Conservation (phyloP, 2,329 filamentous ascomycete genomes). For the Alternaria brassicae region DNA sequence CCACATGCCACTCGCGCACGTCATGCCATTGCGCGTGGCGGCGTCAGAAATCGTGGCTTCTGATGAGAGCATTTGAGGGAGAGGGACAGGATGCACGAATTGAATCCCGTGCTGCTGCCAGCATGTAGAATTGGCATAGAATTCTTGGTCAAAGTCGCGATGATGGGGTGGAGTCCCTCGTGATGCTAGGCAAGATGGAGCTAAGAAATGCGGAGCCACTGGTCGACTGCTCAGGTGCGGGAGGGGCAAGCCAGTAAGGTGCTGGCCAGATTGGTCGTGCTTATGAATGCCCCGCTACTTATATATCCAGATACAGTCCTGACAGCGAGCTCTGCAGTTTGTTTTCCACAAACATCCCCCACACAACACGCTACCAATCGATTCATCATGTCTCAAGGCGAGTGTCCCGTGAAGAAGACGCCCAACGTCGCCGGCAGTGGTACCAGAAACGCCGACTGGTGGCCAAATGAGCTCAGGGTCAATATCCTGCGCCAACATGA, state of each 20-base stretch:
- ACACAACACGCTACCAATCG: slow-evolving; percentile 23
- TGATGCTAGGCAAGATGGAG: slow-evolving; percentile 25
- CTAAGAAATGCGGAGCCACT: slow-evolving; percentile 32
- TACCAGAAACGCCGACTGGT: slow-evolving; percentile 74
- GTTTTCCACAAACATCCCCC: slow-evolving; percentile 12
- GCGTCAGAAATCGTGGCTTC: neutral
- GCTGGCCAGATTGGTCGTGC: slow-evolving; percentile 33
- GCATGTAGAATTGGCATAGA: neutral
- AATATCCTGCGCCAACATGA: slow-evolving; percentile 78
- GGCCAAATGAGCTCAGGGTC: slow-evolving; percentile 72
- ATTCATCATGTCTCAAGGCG: slow-evolving; percentile 42
- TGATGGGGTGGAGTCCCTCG: slow-evolving; percentile 20
- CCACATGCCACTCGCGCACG: slow-evolving; percentile 12
- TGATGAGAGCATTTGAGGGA: neutral
- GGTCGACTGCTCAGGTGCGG: slow-evolving; percentile 13
- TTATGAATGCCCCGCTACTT: slow-evolving; percentile 41
- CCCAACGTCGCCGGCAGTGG: slow-evolving; percentile 63
- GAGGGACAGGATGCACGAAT: neutral
- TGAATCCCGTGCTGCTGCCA: neutral
- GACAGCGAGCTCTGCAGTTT: slow-evolving; percentile 7
- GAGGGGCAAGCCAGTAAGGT: slow-evolving; percentile 34
- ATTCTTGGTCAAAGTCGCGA: slow-evolving; percentile 1
- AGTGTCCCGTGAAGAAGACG: slow-evolving; percentile 46
- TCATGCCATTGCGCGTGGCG: neutral
- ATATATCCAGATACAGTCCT: slow-evolving; percentile 25